Base-by-base conservation (phyloP, 139 green algal species). In the Diplosphaera chodatii region DNA sequence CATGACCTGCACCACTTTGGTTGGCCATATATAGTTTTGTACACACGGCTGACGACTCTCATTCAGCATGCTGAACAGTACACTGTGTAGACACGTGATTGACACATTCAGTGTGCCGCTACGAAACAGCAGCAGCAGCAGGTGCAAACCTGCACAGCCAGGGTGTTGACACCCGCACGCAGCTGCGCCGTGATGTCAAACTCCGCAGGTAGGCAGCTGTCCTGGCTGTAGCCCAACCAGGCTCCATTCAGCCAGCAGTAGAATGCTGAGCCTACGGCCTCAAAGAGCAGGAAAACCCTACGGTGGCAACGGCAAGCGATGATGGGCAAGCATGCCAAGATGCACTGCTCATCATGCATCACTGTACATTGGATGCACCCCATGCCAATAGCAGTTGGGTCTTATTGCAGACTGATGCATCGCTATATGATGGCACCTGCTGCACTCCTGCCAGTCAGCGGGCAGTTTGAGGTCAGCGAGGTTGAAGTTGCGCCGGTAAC, bases 231-330 rank as follows among this genome's bases (percentile, higher is more conserved):
- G 20, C 95, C 95, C 29, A 97, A 71, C 37, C 83, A 79, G 31
- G 29, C 15, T 20, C 91, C 95, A 74, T 99, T 98, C 4, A 98
- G 65, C 92, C 92, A 98, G 48, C 74, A 80, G 73, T 96, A 91
- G 68, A 95, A 93, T 27, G 87, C 87, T 18, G 85, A 91, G 75
- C 94, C 91, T 31, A 95, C 92, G 16, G 86, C 94, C 2, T 96
- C 91, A 70, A 99, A 96, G 3, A 86, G 55, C 30, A 99, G 74
- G 55, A 92, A 93, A 10, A 84, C 48, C 30, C 79, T 84, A 76
- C 68, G 48, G 48, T 18, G 32, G 64, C 22, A 31, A n/a, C n/a
- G n/a, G n/a, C n/a, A n/a, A n/a, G 40, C 32, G 22, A 25, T 21
- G 40, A 56, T 69, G 55, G 40, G 64, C 6, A 48, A 10, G 8